These are phyloP conservation scores for Akebia trifoliata DNA, from an alignment of 164 flowering plant genomes.

Conservation along the genomic window DNA sequence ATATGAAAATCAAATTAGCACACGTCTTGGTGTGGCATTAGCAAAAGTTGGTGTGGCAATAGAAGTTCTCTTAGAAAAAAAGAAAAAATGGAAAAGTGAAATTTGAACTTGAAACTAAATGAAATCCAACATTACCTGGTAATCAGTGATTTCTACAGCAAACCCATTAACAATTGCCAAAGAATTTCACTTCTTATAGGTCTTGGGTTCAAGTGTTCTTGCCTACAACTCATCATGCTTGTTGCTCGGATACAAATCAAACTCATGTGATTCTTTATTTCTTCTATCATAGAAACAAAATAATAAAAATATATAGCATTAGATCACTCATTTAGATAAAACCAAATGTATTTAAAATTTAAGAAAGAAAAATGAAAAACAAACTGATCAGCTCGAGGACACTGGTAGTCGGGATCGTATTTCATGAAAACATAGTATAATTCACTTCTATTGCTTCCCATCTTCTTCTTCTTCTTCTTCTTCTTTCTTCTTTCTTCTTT, in stretches of 20 bases:
- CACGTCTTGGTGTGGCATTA: no score
- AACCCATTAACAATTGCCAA: slow-evolving; percentile 77
- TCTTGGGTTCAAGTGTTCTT: slow-evolving; percentile 41
- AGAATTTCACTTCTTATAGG: slow-evolving; percentile 61
- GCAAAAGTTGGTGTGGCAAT: no score
- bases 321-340: not conserved
- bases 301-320: not conserved
- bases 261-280: slow-evolving; percentile 48
- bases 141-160: slow-evolving; percentile 67
- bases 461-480: not conserved
- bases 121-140: slow-evolving; percentile 70
- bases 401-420: slow-evolving; percentile 74
- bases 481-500: not conserved
- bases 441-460: slow-evolving; percentile 18
- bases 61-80: no score
- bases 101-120: no score
- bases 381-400: slow-evolving; percentile 62
- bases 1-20: no score
- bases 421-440: slow-evolving; percentile 78
- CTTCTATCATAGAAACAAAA: slow-evolving; percentile 26
- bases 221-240: slow-evolving; percentile 73
- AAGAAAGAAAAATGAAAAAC: not conserved
- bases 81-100: no score
- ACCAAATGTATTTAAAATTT: not conserved
- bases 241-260: slow-evolving; percentile 63